These are phyloP conservation scores for Daldinia concentrica DNA, from an alignment of 495 filamentous ascomycete genomes.

Conservation along the genomic window DNA sequence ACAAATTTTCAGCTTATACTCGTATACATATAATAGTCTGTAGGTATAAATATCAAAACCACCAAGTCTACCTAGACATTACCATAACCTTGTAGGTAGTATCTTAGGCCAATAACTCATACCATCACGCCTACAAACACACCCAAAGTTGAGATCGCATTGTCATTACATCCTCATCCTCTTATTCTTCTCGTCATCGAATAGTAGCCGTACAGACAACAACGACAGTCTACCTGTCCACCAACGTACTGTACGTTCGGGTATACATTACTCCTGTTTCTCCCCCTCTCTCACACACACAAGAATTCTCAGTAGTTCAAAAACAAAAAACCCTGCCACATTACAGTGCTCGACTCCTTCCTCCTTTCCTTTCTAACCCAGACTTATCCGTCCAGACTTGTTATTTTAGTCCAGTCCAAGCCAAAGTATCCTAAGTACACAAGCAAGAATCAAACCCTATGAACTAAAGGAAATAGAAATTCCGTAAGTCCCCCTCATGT, in stretches of 20 bases:
- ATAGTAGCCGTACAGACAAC: background rate
- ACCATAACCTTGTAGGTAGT: background rate
- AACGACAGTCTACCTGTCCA: background rate
- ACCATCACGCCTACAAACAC: background rate
- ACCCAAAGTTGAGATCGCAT: background rate
- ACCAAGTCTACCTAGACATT: background rate
- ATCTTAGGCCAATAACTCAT: background rate
- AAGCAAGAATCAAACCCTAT: background rate
- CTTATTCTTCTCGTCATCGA: background rate
- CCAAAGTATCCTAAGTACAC: background rate
- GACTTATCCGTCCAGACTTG: background rate
- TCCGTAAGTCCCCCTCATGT: slow-evolving; percentile 13
- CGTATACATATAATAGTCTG: too few relatives aligned
- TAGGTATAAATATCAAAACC: background rate
- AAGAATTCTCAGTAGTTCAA: background rate
- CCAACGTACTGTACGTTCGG: background rate
- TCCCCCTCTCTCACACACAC: background rate
- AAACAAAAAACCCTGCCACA: background rate
- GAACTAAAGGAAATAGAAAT: too few relatives aligned
- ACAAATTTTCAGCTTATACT: too few relatives aligned
- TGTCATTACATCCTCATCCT: background rate
- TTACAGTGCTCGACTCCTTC: background rate
- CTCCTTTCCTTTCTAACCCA: background rate
- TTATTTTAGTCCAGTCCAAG: slow-evolving; percentile 1
- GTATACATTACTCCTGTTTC: slow-evolving; percentile 16